Percentiles rank a stretch among this genome's conserved stretches.
These are phyloP conservation scores for Rosa chinensis DNA, from an alignment of 306 rosid genomes.

Conservation along the genomic window DNA sequence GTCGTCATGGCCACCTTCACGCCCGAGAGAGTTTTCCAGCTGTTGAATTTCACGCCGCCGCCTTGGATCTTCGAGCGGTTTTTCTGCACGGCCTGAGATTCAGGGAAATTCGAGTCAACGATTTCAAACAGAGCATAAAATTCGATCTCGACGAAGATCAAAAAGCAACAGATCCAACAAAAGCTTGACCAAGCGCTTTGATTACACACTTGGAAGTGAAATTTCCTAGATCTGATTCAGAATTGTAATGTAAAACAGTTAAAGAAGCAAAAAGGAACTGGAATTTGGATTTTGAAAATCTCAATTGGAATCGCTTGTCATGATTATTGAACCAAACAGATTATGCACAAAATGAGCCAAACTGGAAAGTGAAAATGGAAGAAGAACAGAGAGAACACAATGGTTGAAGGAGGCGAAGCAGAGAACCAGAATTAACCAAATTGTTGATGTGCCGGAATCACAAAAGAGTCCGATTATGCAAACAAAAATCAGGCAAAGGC, in stretches of 20 bases:
- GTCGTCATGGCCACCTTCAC: conserved; percentile 13
- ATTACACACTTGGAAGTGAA: background rate
- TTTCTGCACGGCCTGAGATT: conserved; percentile 60
- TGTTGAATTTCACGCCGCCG: conserved; percentile 30
- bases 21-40: conserved; percentile 23
- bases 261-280: background rate
- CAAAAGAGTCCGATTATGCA: background rate
- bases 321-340: background rate
- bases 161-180: background rate
- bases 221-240: background rate
- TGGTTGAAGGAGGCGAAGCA: background rate
- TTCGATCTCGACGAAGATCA: background rate
- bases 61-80: conserved; percentile 62
- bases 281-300: background rate
- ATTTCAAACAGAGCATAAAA: background rate
- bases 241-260: background rate
- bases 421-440: conserved; percentile 2
- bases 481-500: background rate
- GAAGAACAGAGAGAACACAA: background rate
- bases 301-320: no score
- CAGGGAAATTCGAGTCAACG: background rate
- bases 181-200: background rate
- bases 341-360: background rate
- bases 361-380: background rate
- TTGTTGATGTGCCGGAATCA: background rate